Evolutionary conservation across 225 moss, liverwort and hornwort genomes (phyloP), one percentile per base, ranked within the genome.

Genomic region (Rhytidiadelphus loreus): DNA sequence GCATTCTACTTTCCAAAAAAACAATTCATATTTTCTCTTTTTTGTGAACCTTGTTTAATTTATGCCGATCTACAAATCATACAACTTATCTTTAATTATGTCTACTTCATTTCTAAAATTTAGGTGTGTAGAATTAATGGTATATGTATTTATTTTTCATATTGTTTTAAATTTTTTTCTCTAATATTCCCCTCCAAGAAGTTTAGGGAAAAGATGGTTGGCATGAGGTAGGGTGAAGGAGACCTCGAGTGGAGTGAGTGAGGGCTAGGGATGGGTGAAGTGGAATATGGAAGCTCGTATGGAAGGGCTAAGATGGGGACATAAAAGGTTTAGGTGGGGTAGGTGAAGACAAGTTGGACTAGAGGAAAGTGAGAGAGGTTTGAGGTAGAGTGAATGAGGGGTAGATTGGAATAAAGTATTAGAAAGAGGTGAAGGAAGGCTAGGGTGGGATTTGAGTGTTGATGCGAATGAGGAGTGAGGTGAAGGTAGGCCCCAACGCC

Each of bases 21-120:
- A 20, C 4, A 66, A 37, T n/a, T 68, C 4, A 1, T 68, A 68
- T 22, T 21, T n/a, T 20, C 4, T 1, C 0, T 37, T 0, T 21
- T 37, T 37, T 37, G 22, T n/a, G 7, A 68, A 7, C 4, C 12
- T 68, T 68, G 7, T 68, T n/a, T 4, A 21, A 37, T 0, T 21
- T n/a, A 37, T 22, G 22, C 21, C 22, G 0, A 66, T 22, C 4
- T 0, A 12, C 2, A 35, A n/a, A n/a, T 62, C 15, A 66, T n/a
- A 37, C 12, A 66, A 12, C 2, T 66, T 22, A n/a, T 4, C 7
- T 3, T n/a, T 66, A 21, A n/a, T 68, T 22, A 7, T 7, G 2
- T n/a, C 12, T n/a, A n/a, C 4, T n/a, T 68, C n/a, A 20, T 11
- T 37, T 66, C 11, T 37, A 20, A 37, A 66, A 21, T 66, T 65